Conservation (phyloP, 2,329 filamentous ascomycete genomes). For the Cladosporium sp. region DNA sequence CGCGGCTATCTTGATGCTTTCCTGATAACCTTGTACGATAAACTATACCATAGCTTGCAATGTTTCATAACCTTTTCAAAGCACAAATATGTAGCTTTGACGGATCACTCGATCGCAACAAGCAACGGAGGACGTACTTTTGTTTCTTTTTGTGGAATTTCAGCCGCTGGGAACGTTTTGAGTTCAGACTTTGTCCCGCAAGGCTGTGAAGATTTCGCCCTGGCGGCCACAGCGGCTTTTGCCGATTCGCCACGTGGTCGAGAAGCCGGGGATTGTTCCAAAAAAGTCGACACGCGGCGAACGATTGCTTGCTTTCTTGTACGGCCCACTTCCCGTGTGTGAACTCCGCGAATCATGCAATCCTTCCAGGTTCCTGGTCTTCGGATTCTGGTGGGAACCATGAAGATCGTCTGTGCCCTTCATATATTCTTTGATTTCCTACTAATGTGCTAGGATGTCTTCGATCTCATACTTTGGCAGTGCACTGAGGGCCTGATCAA, state of each 20-base stretch:
- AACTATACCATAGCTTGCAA: not conserved
- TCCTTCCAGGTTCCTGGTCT: not conserved
- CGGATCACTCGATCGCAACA: not conserved
- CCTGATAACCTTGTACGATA: not conserved
- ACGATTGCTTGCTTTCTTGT: not conserved
- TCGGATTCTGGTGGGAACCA: not conserved
- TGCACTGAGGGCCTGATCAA: not conserved
- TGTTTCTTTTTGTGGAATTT: not conserved
- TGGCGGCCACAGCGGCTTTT: not conserved
- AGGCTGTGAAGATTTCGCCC: not conserved
- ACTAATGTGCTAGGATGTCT: not conserved
- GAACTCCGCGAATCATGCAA: not conserved
- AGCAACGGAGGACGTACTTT: not conserved
- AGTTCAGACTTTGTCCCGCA: not conserved
- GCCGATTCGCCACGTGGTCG: not conserved
- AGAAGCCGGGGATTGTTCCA: not conserved
- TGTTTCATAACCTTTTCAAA: not conserved
- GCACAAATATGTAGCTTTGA: not conserved
- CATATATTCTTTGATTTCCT: not conserved
- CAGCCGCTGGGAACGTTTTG: not conserved
- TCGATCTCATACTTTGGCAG: not conserved
- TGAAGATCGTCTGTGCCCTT: not conserved
- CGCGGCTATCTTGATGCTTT: not conserved
- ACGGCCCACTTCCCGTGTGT: not conserved
- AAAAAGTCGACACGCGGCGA: not conserved